Conservation (phyloP, 2,329 filamentous ascomycete genomes). For the Fusarium staphyleae region DNA sequence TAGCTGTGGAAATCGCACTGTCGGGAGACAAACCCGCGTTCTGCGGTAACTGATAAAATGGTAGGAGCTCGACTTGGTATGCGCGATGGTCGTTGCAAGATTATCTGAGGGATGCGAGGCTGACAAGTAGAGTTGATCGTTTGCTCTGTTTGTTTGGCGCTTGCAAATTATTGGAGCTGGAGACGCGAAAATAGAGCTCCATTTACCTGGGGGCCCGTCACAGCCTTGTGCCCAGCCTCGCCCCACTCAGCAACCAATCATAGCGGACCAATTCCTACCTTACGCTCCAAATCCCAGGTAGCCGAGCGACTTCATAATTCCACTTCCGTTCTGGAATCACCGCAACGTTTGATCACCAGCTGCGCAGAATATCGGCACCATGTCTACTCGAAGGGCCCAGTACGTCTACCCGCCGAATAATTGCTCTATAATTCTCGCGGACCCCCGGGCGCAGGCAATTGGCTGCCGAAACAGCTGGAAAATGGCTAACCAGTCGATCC, state of each 20-base stretch:
- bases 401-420: constrained; percentile 41
- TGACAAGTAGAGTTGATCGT: constrained; percentile 22
- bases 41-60: neutral
- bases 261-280: constrained; percentile 50
- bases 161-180: constrained; percentile 42
- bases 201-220: constrained; percentile 13
- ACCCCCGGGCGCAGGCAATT: constrained; percentile 32
- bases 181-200: constrained; percentile 42
- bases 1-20: constrained; percentile 15
- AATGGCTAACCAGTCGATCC: constrained; percentile 43
- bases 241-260: constrained; percentile 47
- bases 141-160: constrained; percentile 36
- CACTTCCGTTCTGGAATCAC: constrained; percentile 41
- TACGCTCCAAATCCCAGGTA: constrained; percentile 46
- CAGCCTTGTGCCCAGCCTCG: constrained; percentile 43
- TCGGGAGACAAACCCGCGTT: constrained; percentile 9
- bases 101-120: constrained; percentile 19
- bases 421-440: neutral
- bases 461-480: constrained; percentile 20
- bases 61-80: neutral
- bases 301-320: constrained; percentile 41
- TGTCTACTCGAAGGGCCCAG: constrained; percentile 54
- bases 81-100: neutral
- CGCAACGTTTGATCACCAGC: constrained; percentile 40
- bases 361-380: constrained; percentile 45